These are phyloP conservation scores for Fusarium coffeatum DNA, from an alignment of 2,329 filamentous ascomycete species.

Conservation along the genomic window DNA sequence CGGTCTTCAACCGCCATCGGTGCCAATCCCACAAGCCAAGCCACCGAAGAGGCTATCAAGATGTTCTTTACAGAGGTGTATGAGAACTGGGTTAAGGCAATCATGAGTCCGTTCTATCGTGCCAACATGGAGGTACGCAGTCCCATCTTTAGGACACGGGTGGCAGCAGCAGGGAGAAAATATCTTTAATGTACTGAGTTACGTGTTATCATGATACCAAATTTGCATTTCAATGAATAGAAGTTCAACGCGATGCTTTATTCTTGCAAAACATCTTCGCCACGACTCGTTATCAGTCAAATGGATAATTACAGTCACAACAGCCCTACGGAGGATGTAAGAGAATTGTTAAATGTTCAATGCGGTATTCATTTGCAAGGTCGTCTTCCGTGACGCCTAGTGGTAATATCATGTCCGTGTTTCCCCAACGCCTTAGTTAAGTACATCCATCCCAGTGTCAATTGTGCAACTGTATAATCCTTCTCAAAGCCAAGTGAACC, in stretches of 20 bases:
- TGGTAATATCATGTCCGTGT: conserved; percentile 48
- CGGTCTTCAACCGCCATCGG: conserved; percentile 77
- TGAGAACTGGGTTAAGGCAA: conserved; percentile 95
- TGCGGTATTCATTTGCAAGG: conserved; percentile 49
- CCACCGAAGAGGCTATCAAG: conserved; percentile 94
- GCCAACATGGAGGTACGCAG: conserved; percentile 87
- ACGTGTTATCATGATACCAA: conserved; percentile 43
- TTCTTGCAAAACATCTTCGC: background rate
- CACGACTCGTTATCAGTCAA: background rate
- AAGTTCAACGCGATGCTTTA: background rate
- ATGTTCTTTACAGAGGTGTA: conserved; percentile 97
- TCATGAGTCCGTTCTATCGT: conserved; percentile 96
- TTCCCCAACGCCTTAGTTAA: conserved; percentile 50
- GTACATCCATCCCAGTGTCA: conserved; percentile 41
- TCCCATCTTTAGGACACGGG: conserved; percentile 83
- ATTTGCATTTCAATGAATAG: conserved; percentile 20
- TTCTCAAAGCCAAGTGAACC: conserved; percentile 28
- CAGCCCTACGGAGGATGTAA: background rate
- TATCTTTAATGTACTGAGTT: conserved; percentile 70
- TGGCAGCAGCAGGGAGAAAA: conserved; percentile 90
- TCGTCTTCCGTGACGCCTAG: conserved; percentile 52
- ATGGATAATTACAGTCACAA: background rate
- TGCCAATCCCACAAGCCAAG: conserved; percentile 86
- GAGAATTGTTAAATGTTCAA: conserved; percentile 26
- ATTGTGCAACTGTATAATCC: conserved; percentile 32